Evolutionary conservation across 352 stramenopile genomes (phyloP).

Genomic region (Pythium brachiatum): DNA sequence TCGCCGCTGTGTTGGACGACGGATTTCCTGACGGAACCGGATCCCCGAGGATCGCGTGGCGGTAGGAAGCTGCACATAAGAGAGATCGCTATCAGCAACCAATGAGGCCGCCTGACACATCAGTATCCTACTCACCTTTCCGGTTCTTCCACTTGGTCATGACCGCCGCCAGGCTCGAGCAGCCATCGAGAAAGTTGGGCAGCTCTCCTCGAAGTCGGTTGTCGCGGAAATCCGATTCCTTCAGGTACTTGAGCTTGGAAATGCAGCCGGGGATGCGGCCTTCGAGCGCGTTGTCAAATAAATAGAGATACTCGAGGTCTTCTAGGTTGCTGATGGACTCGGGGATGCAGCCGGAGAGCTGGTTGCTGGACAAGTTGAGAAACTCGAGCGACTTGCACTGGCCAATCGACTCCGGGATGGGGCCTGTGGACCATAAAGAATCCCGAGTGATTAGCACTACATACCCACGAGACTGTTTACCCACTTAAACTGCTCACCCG

Average conservation of each 20-base stretch:
- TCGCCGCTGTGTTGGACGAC: conserved; percentile 8
- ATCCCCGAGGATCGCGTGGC: conserved; percentile 66
- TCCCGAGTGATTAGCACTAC: background rate
- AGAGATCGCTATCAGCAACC: background rate
- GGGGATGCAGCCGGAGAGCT: conserved; percentile 67
- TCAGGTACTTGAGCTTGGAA: conserved; percentile 72
- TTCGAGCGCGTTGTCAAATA: conserved; percentile 84
- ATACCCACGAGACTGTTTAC: too few relatives aligned
- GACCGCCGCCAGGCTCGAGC: conserved; percentile 71
- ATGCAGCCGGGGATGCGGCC: conserved; percentile 63
- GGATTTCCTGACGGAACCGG: conserved; percentile 38
- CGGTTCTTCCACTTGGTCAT: conserved; percentile 86
- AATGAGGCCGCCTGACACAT: too few relatives aligned
- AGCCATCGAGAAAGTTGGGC: conserved; percentile 80
- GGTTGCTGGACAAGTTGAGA: conserved; percentile 84
- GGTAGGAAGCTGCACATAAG: conserved; percentile 48
- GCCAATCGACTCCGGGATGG: conserved; percentile 67
- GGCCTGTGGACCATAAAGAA: conserved; percentile 20
- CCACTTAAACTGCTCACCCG: conserved; percentile 23
- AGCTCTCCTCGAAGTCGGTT: conserved; percentile 71
- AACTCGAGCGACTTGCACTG: conserved; percentile 79
- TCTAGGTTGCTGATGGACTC: conserved; percentile 67
- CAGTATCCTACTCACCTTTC: conserved; percentile 32
- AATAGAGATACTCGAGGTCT: conserved; percentile 80
- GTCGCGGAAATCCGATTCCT: conserved; percentile 77